Conservation (phyloP, 106 monocot genomes). For the Acanthochlamys bracteata region DNA sequence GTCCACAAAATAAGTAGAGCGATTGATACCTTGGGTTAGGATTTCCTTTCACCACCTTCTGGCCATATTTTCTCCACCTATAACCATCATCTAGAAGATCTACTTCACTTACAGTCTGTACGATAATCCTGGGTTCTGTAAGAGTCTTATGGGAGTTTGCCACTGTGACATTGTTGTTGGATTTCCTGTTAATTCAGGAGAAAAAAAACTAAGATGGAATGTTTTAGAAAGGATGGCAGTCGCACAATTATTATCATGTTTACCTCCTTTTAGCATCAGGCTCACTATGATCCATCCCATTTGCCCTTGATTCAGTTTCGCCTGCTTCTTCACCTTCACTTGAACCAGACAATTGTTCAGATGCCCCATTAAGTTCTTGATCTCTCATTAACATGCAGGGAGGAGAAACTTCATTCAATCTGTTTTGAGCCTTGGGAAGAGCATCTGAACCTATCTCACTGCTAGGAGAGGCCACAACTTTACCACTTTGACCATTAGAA, state of each 20-base stretch:
- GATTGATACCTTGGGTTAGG: constrained; percentile 54
- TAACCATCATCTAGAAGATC: constrained; percentile 92
- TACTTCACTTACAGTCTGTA: constrained; percentile 81
- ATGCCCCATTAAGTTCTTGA: constrained; percentile 26
- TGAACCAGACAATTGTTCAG: constrained; percentile 58
- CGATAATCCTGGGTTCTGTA: constrained; percentile 60
- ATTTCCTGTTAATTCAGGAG: constrained; percentile 22
- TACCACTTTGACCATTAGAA: constrained; percentile 16
- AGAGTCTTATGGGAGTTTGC: constrained; percentile 39
- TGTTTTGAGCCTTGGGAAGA: neutral
- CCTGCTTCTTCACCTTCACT: constrained; percentile 59
- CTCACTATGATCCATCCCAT: constrained; percentile 33
- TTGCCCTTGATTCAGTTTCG: constrained; percentile 24
- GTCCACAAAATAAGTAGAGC: neutral
- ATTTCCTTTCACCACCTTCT: constrained; percentile 88
- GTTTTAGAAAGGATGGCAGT: too few relatives aligned
- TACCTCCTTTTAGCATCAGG: constrained; percentile 58
- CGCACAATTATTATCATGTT: neutral
- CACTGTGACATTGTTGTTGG: constrained; percentile 17
- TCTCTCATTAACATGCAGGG: constrained; percentile 19
- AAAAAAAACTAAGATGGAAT: too few relatives aligned
- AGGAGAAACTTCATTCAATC: constrained; percentile 13
- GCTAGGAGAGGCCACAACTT: constrained; percentile 12
- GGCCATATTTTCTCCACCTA: constrained; percentile 90
- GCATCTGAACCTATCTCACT: constrained; percentile 9